A percentile compares a stretch with the other conserved stretches of the same genome.
These are phyloP conservation scores for Solanum acaule DNA, from an alignment of 257 asterid species.

Conservation along the genomic window DNA sequence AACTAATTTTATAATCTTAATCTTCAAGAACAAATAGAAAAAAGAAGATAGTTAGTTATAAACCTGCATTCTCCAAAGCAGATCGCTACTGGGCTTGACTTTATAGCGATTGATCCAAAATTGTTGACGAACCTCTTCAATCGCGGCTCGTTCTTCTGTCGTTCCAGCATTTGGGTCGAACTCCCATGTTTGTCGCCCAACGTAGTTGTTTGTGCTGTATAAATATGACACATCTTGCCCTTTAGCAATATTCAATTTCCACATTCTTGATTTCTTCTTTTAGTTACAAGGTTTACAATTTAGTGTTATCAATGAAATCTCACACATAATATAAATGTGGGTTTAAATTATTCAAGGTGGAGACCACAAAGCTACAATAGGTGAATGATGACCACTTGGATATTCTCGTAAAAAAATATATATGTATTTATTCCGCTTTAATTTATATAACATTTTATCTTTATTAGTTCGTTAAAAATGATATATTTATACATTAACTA, in stretches of 20 bases:
- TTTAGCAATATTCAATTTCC: slow-evolving; percentile 50
- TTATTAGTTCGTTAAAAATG: too few relatives aligned
- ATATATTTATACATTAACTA: too few relatives aligned
- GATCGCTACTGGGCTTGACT: slow-evolving; percentile 53
- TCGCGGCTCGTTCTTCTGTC: slow-evolving; percentile 36
- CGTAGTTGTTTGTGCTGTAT: slow-evolving; percentile 33
- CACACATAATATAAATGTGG: not conserved
- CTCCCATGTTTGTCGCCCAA: too few relatives aligned
- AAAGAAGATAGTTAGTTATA: not conserved
- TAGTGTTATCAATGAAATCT: not conserved
- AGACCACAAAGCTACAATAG: too few relatives aligned
- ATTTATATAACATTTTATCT: too few relatives aligned
- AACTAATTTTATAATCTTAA: not conserved
- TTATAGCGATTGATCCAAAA: slow-evolving; percentile 48
- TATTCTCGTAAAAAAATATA: too few relatives aligned
- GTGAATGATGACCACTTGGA: too few relatives aligned
- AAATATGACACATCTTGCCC: slow-evolving; percentile 40
- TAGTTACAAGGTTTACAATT: not conserved
- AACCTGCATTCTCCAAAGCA: slow-evolving; percentile 54
- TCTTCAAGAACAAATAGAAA: too few relatives aligned
- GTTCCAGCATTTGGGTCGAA: slow-evolving; percentile 34
- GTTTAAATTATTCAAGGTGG: not conserved
- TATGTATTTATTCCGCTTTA: too few relatives aligned
- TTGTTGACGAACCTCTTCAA: slow-evolving; percentile 34
- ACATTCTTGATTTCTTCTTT: slow-evolving; percentile 19